Evolutionary conservation across 1,284 basidiomycete genomes (phyloP), one percentile per base, ranked within the genome.

Genomic region (Pyrrhoderma noxium): DNA sequence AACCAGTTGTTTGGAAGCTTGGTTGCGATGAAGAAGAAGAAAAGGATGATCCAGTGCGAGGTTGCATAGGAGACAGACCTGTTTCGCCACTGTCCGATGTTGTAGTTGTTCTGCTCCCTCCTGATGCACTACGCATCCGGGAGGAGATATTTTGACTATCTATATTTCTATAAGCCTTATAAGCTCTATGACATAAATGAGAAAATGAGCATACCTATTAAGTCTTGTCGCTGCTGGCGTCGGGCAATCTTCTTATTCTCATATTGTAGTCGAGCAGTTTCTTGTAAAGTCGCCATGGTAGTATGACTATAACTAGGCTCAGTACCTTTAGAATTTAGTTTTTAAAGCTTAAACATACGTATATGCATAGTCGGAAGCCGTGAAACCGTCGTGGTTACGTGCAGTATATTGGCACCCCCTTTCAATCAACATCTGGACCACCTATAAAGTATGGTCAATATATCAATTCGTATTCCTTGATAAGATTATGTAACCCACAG

Each of bases 341-440:
- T 54, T 37, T 52, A 19, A 40, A 45, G 43, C 35, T 52, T 38
- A 38, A 23, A 75, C 86, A 61, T 63, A 91, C 79, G 89, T 90
- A 66, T 91, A 97, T 9, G 93, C 89, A 65, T 93, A 95, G 66
- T 98, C 93, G 0, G 83, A 84, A 2, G 94, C 83, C 1, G 88
- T 91, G 62, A 93, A 97, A 0, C 91, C 92, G 55, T 92, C 83
- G 52, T 89, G 89, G 65, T 98, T 98, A 57, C 86, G 79, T 27
- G 83, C 79, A 18, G 79, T 73, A 61, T 82, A 88, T 58, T 84
- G 80, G 61, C 92, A 95, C 1, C 92, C 93, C 52, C 86, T 74
- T 64, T 94, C 90, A 55, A 97, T 88, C 38, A 98, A 74, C 14
- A 93, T 69, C 65, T 90, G 89, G 3, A 96, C 82, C 35, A 92